These are phyloP conservation scores for Apostasia shenzhenica DNA, from an alignment of 106 monocot genomes.

Conservation along the genomic window DNA sequence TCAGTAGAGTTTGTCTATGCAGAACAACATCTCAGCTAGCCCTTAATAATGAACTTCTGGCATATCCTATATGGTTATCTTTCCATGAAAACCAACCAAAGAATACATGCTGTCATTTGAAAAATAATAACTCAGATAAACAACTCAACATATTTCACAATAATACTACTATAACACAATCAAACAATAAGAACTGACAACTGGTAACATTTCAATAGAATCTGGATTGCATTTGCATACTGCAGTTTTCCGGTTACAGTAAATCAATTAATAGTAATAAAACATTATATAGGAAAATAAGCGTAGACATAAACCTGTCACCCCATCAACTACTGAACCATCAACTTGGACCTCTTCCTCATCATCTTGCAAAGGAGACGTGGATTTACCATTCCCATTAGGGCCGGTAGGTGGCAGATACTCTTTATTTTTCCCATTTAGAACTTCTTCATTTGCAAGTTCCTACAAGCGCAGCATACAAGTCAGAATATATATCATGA, in stretches of 20 bases:
- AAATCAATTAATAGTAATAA: not conserved
- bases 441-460: not conserved
- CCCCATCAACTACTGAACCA: not conserved
- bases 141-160: not conserved
- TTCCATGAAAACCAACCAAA: too few species aligned
- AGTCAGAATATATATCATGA: not conserved
- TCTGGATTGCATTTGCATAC: too few species aligned
- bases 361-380: not conserved
- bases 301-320: not conserved
- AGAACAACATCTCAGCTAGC: too few species aligned
- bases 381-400: not conserved
- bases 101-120: too few species aligned
- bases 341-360: constrained; percentile 1
- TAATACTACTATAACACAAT: not conserved
- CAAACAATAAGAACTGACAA: not conserved
- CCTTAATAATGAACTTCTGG: too few species aligned
- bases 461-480: not conserved
- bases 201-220: too few species aligned
- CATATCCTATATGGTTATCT: too few species aligned
- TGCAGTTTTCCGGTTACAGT: not conserved
- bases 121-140: too few species aligned
- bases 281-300: not conserved
- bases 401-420: not conserved
- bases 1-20: too few species aligned
- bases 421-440: not conserved